Evolutionary conservation across 176 grass and related monocot genomes (phyloP).

Genomic region (Neostapfia colusana): DNA sequence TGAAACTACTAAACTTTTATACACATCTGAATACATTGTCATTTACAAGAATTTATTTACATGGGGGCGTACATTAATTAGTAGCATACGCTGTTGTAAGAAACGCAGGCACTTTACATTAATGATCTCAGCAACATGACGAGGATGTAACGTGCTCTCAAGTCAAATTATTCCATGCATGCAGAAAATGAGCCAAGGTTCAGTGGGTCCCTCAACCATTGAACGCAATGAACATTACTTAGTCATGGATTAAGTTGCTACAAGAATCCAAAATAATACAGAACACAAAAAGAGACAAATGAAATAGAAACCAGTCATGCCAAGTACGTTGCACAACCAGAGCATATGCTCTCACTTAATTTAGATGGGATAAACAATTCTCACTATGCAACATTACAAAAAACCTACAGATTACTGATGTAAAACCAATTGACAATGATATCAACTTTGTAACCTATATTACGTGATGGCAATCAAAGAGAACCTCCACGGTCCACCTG

Average conservation of each 20-base stretch:
- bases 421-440: neutral
- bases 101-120: neutral
- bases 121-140: neutral
- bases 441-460: neutral
- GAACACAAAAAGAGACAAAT: neutral
- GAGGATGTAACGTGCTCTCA: neutral
- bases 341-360: neutral
- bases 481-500: neutral
- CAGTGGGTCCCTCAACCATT: neutral
- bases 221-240: neutral
- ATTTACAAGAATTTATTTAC: neutral
- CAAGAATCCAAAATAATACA: conserved; percentile 32
- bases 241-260: conserved; percentile 2
- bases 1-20: neutral
- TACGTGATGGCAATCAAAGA: neutral
- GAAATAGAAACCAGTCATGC: neutral
- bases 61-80: neutral
- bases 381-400: neutral
- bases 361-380: neutral
- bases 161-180: neutral
- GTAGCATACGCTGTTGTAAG: neutral
- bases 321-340: neutral
- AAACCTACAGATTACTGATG: neutral
- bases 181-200: neutral
- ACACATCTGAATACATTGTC: neutral